phyloP scores from a whole-genome alignment of 257 asterid species.

The Solanum tacnaense region DNA sequence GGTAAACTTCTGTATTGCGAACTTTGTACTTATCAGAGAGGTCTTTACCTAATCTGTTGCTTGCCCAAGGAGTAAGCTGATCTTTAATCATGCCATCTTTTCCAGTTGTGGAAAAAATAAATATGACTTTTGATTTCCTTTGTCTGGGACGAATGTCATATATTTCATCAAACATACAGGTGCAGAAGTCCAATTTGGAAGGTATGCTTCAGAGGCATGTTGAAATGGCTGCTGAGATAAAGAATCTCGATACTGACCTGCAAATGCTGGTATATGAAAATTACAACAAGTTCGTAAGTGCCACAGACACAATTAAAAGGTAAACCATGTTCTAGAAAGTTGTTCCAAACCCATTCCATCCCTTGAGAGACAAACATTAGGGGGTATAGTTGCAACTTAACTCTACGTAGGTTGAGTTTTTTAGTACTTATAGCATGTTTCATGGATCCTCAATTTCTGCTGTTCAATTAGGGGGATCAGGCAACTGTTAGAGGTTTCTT shows the following conservation, averaged over 20 bases:
- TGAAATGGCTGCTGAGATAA: conserved; percentile 98
- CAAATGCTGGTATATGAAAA: conserved; percentile 98
- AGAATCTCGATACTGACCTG: conserved; percentile 94
- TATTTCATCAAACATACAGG: conserved; percentile 27
- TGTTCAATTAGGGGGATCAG: not conserved
- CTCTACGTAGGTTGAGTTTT: not conserved
- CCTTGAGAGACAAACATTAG: not conserved
- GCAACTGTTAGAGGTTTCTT: not conserved
- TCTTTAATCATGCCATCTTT: not conserved
- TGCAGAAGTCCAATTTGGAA: conserved; percentile 89
- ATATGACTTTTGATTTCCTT: not conserved
- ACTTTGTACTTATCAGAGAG: not conserved
- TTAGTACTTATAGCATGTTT: not conserved
- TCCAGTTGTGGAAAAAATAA: not conserved
- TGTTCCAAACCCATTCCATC: not conserved
- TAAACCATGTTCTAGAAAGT: conserved; percentile 9
- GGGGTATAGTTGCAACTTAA: conserved; percentile 1
- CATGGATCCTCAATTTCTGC: not conserved
- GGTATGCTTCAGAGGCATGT: conserved; percentile 94
- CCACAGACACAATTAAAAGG: conserved; percentile 96
- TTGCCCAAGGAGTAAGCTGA: not conserved
- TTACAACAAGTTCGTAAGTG: conserved; percentile 96
- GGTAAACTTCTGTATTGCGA: not conserved
- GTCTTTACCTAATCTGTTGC: not conserved
- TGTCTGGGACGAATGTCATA: not conserved